phyloP scores from a whole-genome alignment of 2,329 filamentous ascomycete genomes.

The Venturia oleaginea region DNA sequence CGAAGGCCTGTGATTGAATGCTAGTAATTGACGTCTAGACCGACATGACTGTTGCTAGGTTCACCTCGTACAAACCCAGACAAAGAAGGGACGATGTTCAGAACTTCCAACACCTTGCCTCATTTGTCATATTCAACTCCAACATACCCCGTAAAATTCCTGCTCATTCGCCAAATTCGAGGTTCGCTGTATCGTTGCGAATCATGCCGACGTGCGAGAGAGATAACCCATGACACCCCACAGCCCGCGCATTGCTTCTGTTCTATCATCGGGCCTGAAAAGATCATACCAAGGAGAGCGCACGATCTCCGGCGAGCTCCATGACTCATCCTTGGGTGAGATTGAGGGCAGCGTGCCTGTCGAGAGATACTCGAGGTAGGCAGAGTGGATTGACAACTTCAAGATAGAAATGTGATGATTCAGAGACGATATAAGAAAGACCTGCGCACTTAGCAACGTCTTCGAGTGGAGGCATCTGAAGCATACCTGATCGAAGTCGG shows the following conservation, averaged over 20 bases:
- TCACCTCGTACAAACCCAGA: too few relatives aligned
- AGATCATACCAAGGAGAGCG: conserved; percentile 53
- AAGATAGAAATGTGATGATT: conserved; percentile 55
- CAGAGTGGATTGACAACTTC: conserved; percentile 47
- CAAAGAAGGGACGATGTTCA: too few relatives aligned
- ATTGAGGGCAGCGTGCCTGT: conserved; percentile 28
- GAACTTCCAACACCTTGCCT: too few relatives aligned
- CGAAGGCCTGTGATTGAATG: too few relatives aligned
- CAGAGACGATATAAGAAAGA: conserved; percentile 53
- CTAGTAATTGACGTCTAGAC: too few relatives aligned
- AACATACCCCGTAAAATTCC: too few relatives aligned
- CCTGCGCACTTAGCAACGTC: background rate
- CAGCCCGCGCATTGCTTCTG: conserved; percentile 46
- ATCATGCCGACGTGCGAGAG: conserved; percentile 20
- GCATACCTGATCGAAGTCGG: conserved; percentile 46
- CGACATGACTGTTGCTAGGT: too few relatives aligned
- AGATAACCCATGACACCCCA: conserved; percentile 51
- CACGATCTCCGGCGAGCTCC: conserved; percentile 44
- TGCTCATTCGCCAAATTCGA: background rate
- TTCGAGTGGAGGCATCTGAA: background rate
- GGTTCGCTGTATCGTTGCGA: background rate
- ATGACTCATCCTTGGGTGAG: conserved; percentile 24
- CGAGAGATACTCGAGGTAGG: conserved; percentile 47
- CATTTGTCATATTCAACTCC: too few relatives aligned
- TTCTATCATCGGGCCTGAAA: conserved; percentile 43